Conservation (phyloP, 2,329 filamentous ascomycete species). For the Didymella pinodella region DNA sequence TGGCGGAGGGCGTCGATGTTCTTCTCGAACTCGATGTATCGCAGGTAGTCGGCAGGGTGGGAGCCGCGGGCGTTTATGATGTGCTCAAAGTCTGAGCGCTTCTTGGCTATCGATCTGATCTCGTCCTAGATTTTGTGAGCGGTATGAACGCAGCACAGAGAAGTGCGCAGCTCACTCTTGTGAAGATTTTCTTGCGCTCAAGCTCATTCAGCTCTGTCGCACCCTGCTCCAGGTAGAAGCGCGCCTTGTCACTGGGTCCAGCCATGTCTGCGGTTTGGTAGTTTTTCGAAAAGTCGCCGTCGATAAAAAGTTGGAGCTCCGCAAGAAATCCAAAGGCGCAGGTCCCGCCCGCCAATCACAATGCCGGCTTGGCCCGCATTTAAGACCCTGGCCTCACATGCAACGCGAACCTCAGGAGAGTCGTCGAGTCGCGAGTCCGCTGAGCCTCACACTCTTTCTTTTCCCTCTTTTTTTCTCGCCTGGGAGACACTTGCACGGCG, state of each 20-base stretch:
- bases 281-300: slow-evolving; percentile 18
- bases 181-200: slow-evolving; percentile 90
- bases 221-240: slow-evolving; percentile 91
- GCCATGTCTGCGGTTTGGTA: slow-evolving; percentile 66
- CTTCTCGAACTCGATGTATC: slow-evolving; percentile 78
- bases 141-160: neutral
- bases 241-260: slow-evolving; percentile 88
- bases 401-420: slow-evolving; percentile 41
- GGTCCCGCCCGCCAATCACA: slow-evolving; percentile 24
- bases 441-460: slow-evolving; percentile 39
- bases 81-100: slow-evolving; percentile 93
- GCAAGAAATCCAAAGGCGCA: slow-evolving; percentile 12
- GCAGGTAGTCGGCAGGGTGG: slow-evolving; percentile 78
- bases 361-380: slow-evolving; percentile 35
- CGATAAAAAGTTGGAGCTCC: slow-evolving; percentile 33
- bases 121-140: slow-evolving; percentile 69
- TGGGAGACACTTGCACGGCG: neutral
- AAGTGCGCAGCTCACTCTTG: slow-evolving; percentile 63
- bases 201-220: slow-evolving; percentile 93
- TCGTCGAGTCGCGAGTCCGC: slow-evolving; percentile 30
- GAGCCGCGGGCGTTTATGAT: slow-evolving; percentile 80
- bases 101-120: slow-evolving; percentile 85
- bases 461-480: slow-evolving; percentile 29
- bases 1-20: slow-evolving; percentile 75
- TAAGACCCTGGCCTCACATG: slow-evolving; percentile 19